Evolutionary conservation across 176 grass and related monocot genomes (phyloP).

Genomic region (Oryza glaberrima): DNA sequence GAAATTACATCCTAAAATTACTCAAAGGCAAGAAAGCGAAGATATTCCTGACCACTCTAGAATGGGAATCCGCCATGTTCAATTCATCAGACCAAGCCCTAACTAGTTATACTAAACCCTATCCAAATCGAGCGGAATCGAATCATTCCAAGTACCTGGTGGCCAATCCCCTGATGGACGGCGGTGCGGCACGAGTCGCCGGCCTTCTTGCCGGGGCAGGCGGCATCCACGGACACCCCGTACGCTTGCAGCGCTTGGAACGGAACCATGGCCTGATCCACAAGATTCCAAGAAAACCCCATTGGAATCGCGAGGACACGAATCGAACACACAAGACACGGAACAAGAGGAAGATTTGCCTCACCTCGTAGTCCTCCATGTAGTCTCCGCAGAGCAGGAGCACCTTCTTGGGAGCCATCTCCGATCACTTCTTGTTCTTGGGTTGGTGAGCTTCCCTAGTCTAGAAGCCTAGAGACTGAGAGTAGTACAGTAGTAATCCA

Average conservation of each 20-base stretch:
- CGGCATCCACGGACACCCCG: slow-evolving; percentile 73
- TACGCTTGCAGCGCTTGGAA: slow-evolving; percentile 96
- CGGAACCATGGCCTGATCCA: slow-evolving; percentile 85
- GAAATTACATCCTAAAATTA: too few species aligned
- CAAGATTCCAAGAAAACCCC: slow-evolving; percentile 2
- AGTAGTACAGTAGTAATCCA: neutral
- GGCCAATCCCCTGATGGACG: slow-evolving; percentile 58
- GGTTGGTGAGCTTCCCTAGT: neutral
- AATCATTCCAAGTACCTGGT: slow-evolving; percentile 61
- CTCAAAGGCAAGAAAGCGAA: neutral
- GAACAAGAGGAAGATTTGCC: neutral
- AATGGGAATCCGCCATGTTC: neutral
- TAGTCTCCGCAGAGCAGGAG: slow-evolving; percentile 93
- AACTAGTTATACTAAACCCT: neutral
- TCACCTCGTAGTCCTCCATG: slow-evolving; percentile 94
- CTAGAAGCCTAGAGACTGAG: neutral
- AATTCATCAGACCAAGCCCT: neutral
- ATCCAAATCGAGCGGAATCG: neutral
- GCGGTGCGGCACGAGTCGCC: slow-evolving; percentile 83
- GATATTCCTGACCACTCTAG: neutral
- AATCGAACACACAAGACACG: neutral
- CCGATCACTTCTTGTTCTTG: neutral
- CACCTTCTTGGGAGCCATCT: slow-evolving; percentile 77
- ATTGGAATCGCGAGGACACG: slow-evolving; percentile 6
- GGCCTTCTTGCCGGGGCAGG: slow-evolving; percentile 91